Base-by-base conservation (phyloP, 345 rosid genomes). In the Conringia planisiliqua region DNA sequence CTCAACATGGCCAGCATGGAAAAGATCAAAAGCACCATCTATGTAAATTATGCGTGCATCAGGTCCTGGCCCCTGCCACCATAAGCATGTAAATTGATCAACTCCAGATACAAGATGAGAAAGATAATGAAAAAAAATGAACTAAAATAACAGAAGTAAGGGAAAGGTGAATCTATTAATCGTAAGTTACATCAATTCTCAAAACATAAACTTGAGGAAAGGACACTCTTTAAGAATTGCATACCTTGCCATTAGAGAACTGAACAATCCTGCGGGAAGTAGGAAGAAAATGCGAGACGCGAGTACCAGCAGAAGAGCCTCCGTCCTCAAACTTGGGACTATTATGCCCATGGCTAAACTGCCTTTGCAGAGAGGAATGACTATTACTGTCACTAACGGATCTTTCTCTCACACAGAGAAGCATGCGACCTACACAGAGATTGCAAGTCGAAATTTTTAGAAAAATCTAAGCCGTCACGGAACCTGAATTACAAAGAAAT, bases 1-100 rank as follows among this genome's bases (percentile, higher is more conserved):
- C 98, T 93, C 96, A 3, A 91, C 98, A 80, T 93, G 98, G 72
- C 98, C 98, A 35, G 98, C 98, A 82, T 93, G 98, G 71, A 93
- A 93, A 73, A 93, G 94, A 89, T 93, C 98, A 78, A 93, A 93
- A 35, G 96, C 97, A 16, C 98, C 98, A 78, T 93, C 98, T 63
- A 93, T 91, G 78, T 93, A 93, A 14, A 93, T 85, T 48, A 93
- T 78, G 39, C 86, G 86, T 52, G 98, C 90, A 85, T 88, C 86
- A 42, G 96, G 96, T 73, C 88, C 86, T 32, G 97, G 98, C 47
- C 90, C 94, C 98, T 93, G 86, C 64, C 47, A 78, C 39, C 54
- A 56, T 29, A 67, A 70, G 48, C 46, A 71, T 40, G 33, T 57
- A 51, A 1, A 29, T 46, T 35, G n/a, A 54, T 62, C n/a, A 64